phyloP scores from a whole-genome alignment of 768 basidiomycete species.

The Lentinula edodes region DNA sequence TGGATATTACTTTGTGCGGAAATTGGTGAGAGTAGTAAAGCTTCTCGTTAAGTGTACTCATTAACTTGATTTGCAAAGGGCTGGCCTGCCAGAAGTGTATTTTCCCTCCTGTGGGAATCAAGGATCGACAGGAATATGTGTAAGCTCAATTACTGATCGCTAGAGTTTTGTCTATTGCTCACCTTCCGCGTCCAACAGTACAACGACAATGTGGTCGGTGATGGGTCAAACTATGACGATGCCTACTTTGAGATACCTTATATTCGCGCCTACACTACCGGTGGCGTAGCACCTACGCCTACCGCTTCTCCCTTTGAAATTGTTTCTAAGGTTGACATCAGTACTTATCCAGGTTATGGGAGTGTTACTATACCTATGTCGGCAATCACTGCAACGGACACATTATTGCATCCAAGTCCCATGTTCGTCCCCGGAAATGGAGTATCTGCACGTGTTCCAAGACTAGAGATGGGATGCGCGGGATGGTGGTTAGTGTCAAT shows the following conservation, averaged over 20 bases:
- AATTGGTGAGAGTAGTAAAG: conserved; percentile 22
- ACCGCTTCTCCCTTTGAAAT: conserved; percentile 16
- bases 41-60: neutral
- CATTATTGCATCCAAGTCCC: neutral
- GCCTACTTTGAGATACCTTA: conserved; percentile 40
- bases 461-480: neutral
- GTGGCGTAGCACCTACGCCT: conserved; percentile 19
- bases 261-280: conserved; percentile 41
- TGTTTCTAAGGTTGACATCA: neutral
- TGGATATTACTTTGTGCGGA: conserved; percentile 54
- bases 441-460: neutral
- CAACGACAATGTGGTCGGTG: conserved; percentile 44
- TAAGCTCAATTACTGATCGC: conserved; percentile 13
- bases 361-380: neutral
- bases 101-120: conserved; percentile 27
- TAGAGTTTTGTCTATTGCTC: neutral
- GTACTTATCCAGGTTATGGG: neutral
- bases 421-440: conserved; percentile 4
- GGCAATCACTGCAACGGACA: neutral
- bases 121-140: conserved; percentile 31
- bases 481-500: neutral
- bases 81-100: conserved; percentile 37
- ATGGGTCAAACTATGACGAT: conserved; percentile 31
- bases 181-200: conserved; percentile 24
- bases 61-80: conserved; percentile 25